These are phyloP conservation scores for Pseudevernia furfuracea DNA, from an alignment of 495 filamentous ascomycete species.

Conservation along the genomic window DNA sequence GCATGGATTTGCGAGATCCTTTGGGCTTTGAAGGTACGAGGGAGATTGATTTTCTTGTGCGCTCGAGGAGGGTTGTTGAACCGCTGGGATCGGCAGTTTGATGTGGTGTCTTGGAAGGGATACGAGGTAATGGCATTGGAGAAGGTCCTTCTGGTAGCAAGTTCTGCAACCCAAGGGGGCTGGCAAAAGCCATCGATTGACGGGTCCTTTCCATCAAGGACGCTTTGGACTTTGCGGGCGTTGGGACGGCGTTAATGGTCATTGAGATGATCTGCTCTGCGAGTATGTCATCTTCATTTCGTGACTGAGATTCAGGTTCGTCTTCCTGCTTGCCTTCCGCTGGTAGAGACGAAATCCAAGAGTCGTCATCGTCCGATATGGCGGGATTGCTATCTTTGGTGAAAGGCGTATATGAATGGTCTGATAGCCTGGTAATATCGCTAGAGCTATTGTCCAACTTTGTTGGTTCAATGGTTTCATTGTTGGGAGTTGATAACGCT, in stretches of 20 bases:
- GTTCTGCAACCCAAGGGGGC: slow-evolving; percentile 8
- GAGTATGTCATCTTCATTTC: slow-evolving; percentile 24
- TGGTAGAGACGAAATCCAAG: neutral
- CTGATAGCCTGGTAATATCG: neutral
- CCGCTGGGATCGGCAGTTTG: slow-evolving; percentile 31
- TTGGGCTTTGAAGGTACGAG: slow-evolving; percentile 35
- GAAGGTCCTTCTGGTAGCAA: slow-evolving; percentile 12
- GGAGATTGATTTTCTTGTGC: slow-evolving; percentile 79
- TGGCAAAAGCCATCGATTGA: slow-evolving; percentile 36
- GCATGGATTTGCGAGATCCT: slow-evolving; percentile 29
- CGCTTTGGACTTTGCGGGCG: slow-evolving; percentile 31
- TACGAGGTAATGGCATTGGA: slow-evolving; percentile 19
- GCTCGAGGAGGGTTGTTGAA: slow-evolving; percentile 49
- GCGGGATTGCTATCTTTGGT: neutral
- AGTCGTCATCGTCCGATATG: neutral
- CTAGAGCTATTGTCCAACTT: neutral
- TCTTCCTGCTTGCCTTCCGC: neutral
- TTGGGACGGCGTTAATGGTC: slow-evolving; percentile 32
- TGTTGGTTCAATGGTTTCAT: neutral
- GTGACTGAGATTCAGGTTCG: neutral
- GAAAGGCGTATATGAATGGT: neutral
- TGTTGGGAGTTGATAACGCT: neutral
- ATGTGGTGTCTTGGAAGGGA: slow-evolving; percentile 12
- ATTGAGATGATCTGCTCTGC: slow-evolving; percentile 33
- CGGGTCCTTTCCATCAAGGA: slow-evolving; percentile 39